phyloP scores from a whole-genome alignment of 2,329 filamentous ascomycete genomes.

The Xylaria polymorpha region DNA sequence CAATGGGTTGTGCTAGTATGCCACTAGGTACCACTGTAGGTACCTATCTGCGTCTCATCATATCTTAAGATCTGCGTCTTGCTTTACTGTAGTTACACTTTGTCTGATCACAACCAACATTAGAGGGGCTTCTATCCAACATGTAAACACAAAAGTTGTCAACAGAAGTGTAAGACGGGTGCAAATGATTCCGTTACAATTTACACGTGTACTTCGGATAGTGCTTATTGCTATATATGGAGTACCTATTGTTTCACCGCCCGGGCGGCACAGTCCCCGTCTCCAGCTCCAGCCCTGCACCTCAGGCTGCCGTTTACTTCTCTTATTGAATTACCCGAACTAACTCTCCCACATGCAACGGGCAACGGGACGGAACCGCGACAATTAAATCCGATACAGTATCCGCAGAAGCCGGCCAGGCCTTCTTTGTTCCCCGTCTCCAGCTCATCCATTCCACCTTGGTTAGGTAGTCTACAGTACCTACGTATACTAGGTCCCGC shows the following conservation, averaged over 20 bases:
- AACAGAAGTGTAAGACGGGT: not conserved
- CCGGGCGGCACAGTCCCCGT: not conserved
- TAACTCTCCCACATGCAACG: too few relatives aligned
- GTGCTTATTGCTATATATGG: constrained; percentile 4
- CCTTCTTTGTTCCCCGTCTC: not conserved
- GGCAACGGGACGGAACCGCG: too few relatives aligned
- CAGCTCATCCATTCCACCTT: not conserved
- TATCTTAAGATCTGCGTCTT: not conserved
- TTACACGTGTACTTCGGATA: not conserved
- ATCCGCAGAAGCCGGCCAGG: constrained; percentile 21
- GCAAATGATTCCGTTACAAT: too few relatives aligned
- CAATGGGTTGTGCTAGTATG: not conserved
- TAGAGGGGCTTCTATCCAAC: not conserved
- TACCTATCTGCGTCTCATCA: not conserved
- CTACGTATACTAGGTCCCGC: not conserved
- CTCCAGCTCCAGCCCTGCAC: too few relatives aligned
- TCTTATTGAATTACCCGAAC: constrained; percentile 1
- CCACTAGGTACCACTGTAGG: not conserved
- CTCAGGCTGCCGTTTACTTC: not conserved
- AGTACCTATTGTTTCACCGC: not conserved
- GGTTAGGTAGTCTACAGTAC: too few relatives aligned
- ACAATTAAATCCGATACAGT: constrained; percentile 18
- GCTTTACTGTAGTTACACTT: too few relatives aligned
- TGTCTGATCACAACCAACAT: too few relatives aligned
- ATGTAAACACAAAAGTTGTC: not conserved